Evolutionary conservation across 257 asterid species (phyloP), one percentile per base, ranked within the genome.

Genomic region (Apocynum venetum): DNA sequence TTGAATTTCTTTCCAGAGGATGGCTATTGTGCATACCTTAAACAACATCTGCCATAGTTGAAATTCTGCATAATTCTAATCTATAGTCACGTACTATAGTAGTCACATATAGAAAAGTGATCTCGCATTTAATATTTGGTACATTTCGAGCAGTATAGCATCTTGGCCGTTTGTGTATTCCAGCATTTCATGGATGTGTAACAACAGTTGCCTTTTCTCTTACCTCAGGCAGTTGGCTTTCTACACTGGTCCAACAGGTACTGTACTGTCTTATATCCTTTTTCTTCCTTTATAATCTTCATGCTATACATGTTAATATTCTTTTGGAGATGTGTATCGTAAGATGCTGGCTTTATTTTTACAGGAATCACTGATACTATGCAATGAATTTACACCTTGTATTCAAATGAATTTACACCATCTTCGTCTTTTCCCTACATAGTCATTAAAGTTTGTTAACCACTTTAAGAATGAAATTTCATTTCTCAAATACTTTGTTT

Each of bases 191-290:
- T 59, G 17, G 36, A 47, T 75, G 71, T 48, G 55, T 76, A 36
- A 77, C 73, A 51, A 60, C 75, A 70, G 74, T 82, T 75, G 25
- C 73, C 75, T 77, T 25, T 69, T 65, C 75, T 76, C 64, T 86
- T 60, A 31, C 38, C 85, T 89, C 70, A 92, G 97, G 92, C 97
- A 92, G 84, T 89, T 92, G 75, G 89, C 96, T 65, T 86, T 89
- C 84, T 90, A 78, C 81, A 90, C 94, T 36, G 97, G 96, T 51
- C 87, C 95, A n/a, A 89, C 95, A 88, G 96, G 96, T 91, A 61
- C 35, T 70, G 8, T 31, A 25, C 20, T 11, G 11, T 5, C 69
- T 36, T 63, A 8, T 46, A 35, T 63, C 41, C 15, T 60, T 8
- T 60, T 63, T 8, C 69, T 63, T 63, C 41, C 15, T 60, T 8